A percentile compares a stretch with the other conserved stretches of the same genome.
phyloP scores from a whole-genome alignment of 495 filamentous ascomycete genomes.

The Daldinia caldariorum region DNA sequence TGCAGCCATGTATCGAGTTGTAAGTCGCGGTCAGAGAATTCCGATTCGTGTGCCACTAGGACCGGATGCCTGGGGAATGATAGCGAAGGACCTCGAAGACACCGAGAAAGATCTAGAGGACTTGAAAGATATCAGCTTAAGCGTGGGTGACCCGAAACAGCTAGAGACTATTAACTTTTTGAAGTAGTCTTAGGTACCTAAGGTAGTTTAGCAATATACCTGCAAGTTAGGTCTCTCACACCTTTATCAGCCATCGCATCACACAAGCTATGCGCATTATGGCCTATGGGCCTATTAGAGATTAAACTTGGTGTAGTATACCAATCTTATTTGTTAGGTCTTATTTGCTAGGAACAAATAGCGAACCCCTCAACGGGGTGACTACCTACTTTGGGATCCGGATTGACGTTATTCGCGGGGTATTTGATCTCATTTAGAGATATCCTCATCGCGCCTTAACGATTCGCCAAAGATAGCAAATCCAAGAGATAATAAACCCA shows the following conservation, averaged over 20 bases:
- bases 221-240: background rate
- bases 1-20: slow-evolving; percentile 51
- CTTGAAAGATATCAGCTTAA: slow-evolving; percentile 50
- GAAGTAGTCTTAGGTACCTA: background rate
- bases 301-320: background rate
- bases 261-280: background rate
- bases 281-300: slow-evolving; percentile 10
- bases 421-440: slow-evolving; percentile 43
- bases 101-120: slow-evolving; percentile 48
- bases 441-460: slow-evolving; percentile 17
- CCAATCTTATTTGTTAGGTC: slow-evolving; percentile 20
- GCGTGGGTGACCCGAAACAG: slow-evolving; percentile 46
- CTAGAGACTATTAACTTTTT: slow-evolving; percentile 44
- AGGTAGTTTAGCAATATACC: too few relatives aligned
- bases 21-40: slow-evolving; percentile 49
- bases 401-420: slow-evolving; percentile 41
- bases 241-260: background rate
- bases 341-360: background rate
- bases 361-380: slow-evolving; percentile 18
- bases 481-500: slow-evolving; percentile 21
- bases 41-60: slow-evolving; percentile 59
- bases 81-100: slow-evolving; percentile 39
- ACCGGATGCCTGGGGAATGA: slow-evolving; percentile 53
- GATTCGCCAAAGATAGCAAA: slow-evolving; percentile 36
- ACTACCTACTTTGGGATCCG: slow-evolving; percentile 1